phyloP scores from a whole-genome alignment of 2,329 filamentous ascomycete species.

The Bisporella sp. region DNA sequence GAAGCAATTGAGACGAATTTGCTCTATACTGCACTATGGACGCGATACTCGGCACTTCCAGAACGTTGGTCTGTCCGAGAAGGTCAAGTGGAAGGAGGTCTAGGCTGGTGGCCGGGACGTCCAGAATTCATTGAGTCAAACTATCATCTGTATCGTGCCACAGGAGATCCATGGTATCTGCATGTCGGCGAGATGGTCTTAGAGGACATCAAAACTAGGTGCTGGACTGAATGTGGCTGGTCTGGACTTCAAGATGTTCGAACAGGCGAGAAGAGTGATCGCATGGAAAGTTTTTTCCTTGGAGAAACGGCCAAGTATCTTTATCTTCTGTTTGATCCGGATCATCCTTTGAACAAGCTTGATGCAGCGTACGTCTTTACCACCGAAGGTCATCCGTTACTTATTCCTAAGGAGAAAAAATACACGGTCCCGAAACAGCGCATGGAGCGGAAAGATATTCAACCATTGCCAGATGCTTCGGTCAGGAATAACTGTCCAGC shows the following conservation, averaged over 20 bases:
- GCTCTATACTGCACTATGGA: slow-evolving; percentile 90
- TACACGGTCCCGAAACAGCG: slow-evolving; percentile 4
- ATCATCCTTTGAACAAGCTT: slow-evolving; percentile 79
- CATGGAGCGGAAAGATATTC: slow-evolving; percentile 28
- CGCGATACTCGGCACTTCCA: slow-evolving; percentile 84
- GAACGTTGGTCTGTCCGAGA: slow-evolving; percentile 89
- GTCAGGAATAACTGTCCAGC: slow-evolving; percentile 56
- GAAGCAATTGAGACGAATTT: slow-evolving; percentile 88
- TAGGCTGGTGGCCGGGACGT: slow-evolving; percentile 91
- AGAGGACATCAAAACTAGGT: slow-evolving; percentile 78
- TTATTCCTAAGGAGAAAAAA: slow-evolving; percentile 57
- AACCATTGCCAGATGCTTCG: slow-evolving; percentile 18
- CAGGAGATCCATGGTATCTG: slow-evolving; percentile 91
- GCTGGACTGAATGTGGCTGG: slow-evolving; percentile 90
- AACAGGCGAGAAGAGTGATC: slow-evolving; percentile 79
- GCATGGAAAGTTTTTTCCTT: slow-evolving; percentile 98
- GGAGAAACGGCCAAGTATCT: slow-evolving; percentile 96
- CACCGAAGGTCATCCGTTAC: slow-evolving; percentile 88
- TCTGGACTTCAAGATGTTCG: slow-evolving; percentile 78
- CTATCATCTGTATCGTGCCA: slow-evolving; percentile 92
- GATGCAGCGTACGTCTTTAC: slow-evolving; percentile 90
- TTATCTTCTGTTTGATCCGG: slow-evolving; percentile 80
- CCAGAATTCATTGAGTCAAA: slow-evolving; percentile 97
- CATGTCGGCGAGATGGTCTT: slow-evolving; percentile 95
- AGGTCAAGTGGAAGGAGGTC: slow-evolving; percentile 74